Evolutionary conservation across 345 rosid genomes (phyloP).

Genomic region (Ailanthus altissimus): DNA sequence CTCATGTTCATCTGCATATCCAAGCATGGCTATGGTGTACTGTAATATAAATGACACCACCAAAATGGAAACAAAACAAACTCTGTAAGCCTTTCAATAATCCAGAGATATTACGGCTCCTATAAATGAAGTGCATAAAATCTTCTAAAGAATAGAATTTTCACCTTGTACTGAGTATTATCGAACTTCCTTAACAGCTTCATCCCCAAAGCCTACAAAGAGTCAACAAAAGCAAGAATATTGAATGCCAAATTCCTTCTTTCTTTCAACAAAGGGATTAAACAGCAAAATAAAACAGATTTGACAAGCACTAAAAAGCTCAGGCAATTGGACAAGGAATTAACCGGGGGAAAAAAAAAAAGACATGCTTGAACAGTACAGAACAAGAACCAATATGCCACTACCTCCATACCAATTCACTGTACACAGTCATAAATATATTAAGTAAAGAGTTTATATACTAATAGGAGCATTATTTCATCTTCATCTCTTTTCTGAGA

Average conservation of each 20-base stretch:
- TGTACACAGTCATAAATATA: not conserved
- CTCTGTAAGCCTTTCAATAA: not conserved
- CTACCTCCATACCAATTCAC: not conserved
- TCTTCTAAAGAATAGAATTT: not conserved
- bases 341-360: not conserved
- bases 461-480: not conserved
- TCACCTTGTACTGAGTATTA: conserved; percentile 79
- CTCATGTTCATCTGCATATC: conserved; percentile 79
- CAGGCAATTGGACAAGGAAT: not conserved
- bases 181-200: conserved; percentile 66
- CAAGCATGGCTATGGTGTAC: conserved; percentile 90
- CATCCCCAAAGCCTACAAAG: conserved; percentile 84
- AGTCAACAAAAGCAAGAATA: not conserved
- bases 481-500: not conserved
- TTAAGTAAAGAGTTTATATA: not conserved
- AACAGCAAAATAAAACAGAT: not conserved
- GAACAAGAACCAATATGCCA: not conserved
- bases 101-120: not conserved
- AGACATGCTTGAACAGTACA: not conserved
- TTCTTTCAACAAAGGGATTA: not conserved
- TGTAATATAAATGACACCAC: conserved; percentile 28
- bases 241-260: not conserved
- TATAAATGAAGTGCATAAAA: not conserved
- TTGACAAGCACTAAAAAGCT: not conserved
- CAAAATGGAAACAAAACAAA: not conserved